Evolutionary conservation across 805 yeast genomes (phyloP).

Genomic region (Tetrapisispora fleetii): DNA sequence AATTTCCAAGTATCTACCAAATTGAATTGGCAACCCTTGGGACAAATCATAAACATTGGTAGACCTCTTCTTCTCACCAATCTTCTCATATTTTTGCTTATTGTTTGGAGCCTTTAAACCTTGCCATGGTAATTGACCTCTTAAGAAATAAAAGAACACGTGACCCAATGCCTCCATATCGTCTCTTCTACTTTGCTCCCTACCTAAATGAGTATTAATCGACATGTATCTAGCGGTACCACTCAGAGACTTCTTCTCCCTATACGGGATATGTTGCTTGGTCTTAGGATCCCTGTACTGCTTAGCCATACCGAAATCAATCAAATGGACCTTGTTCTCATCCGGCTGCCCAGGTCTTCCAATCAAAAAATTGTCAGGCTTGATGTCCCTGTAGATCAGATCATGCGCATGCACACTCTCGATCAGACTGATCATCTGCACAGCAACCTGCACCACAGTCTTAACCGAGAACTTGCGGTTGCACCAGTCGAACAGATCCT

Average conservation of each 20-base stretch:
- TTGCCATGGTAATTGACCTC: constrained; percentile 98
- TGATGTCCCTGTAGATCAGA: constrained; percentile 90
- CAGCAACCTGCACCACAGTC: constrained; percentile 88
- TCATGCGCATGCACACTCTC: constrained; percentile 83
- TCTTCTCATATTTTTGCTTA: constrained; percentile 94
- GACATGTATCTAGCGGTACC: constrained; percentile 99
- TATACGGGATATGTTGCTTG: constrained; percentile 88
- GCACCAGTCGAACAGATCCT: constrained; percentile 97
- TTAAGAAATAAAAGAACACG: constrained; percentile 86
- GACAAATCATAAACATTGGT: constrained; percentile 82
- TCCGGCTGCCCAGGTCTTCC: constrained; percentile 81
- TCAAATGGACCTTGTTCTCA: constrained; percentile 78
- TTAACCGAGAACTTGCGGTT: constrained; percentile 79
- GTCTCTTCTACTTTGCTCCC: constrained; percentile 94
- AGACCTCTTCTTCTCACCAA: constrained; percentile 90
- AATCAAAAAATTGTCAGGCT: constrained; percentile 92
- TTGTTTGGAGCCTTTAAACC: constrained; percentile 97
- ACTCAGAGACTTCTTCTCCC: constrained; percentile 89
- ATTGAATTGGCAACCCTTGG: constrained; percentile 82
- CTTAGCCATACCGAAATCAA: constrained; percentile 98
- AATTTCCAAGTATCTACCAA: constrained; percentile 81
- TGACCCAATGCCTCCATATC: constrained; percentile 95
- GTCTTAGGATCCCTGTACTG: constrained; percentile 95
- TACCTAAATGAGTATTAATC: constrained; percentile 91
- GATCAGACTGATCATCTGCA: constrained; percentile 84